Evolutionary conservation across 2,329 filamentous ascomycete genomes (phyloP), one percentile per base, ranked within the genome.

Genomic region (Fusarium mexicanum): DNA sequence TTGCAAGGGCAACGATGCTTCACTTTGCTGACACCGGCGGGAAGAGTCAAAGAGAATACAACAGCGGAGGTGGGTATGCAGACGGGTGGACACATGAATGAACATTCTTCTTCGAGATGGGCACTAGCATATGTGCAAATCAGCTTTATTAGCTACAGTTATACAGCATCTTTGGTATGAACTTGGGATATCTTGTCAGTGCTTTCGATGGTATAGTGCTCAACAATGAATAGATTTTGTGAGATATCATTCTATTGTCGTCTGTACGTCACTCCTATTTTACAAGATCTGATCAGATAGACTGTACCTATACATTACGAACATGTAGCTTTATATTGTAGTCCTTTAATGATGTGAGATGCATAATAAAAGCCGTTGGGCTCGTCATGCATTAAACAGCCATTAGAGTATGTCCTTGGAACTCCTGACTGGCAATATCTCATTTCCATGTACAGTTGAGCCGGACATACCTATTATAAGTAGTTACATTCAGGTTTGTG

Each of bases 1-100:
- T 70, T 70, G 66, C 26, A 37, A 35, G 24, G 37, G 46, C 48
- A 44, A 60, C 60, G 60, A 54, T 20, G 60, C 67, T 66, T 70
- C 60, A 51, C 20, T n/a, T 47, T 51, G 37, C 18, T 38, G 41
- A 48, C 66, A 66, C 60, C 46, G 53, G 38, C 41, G 60, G 47
- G 24, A 66, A 60, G 51, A 43, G 31, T 55, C 66, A 70, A 59
- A 50, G 43, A 68, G 17, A n/a, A 38, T 51, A 35, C 6, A 46
- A 53, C 41, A 33, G 33, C 43, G 26, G 35, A 70, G 46, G 33
- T 37, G 26, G 53, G 33, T 22, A 66, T 44, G 12, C 51, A 48
- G 57, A 48, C 66, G 60, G 51, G 24, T 29, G 46, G 31, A 35
- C 37, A 33, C 41, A 29, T 44, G 12, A 29, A 44, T 26, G 8